Conservation (phyloP, 2,329 filamentous ascomycete species). For the Botrytis fragariae region DNA sequence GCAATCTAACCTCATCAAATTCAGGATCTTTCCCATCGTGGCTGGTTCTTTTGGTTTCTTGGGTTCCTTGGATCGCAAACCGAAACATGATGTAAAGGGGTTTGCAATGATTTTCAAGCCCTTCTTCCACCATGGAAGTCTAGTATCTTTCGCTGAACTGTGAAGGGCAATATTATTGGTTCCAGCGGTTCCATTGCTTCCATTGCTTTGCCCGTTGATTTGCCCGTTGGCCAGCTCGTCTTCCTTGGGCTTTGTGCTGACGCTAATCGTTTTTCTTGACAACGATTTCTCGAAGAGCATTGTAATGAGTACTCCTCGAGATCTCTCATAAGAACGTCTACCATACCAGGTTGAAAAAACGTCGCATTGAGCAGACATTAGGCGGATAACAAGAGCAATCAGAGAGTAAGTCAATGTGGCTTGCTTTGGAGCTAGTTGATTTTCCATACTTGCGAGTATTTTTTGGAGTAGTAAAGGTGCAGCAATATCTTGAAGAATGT, state of each 20-base stretch:
- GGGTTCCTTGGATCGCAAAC: slow-evolving; percentile 32
- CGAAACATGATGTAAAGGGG: slow-evolving; percentile 33
- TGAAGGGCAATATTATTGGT: slow-evolving; percentile 17
- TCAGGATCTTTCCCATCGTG: slow-evolving; percentile 87
- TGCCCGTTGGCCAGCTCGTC: slow-evolving; percentile 21
- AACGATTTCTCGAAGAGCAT: slow-evolving; percentile 72
- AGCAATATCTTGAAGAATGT: slow-evolving; percentile 47
- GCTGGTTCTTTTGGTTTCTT: slow-evolving; percentile 55
- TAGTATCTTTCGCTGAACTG: slow-evolving; percentile 18
- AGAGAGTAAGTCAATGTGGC: slow-evolving; percentile 65
- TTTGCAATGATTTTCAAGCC: slow-evolving; percentile 26
- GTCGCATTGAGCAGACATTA: slow-evolving; percentile 61
- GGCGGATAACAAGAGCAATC: slow-evolving; percentile 57
- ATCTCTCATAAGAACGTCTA: slow-evolving; percentile 80
- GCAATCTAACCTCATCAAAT: slow-evolving; percentile 66
- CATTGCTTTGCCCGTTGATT: not conserved
- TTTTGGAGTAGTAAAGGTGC: slow-evolving; percentile 70
- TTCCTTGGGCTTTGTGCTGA: slow-evolving; percentile 31
- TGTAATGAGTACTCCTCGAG: slow-evolving; percentile 80
- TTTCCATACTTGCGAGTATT: slow-evolving; percentile 64
- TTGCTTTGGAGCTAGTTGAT: slow-evolving; percentile 47
- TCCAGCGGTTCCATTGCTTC: slow-evolving; percentile 20
- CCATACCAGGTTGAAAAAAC: slow-evolving; percentile 78
- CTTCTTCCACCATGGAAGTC: slow-evolving; percentile 22
- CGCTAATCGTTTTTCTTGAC: slow-evolving; percentile 36